Evolutionary conservation across 1,284 basidiomycete species (phyloP).

Genomic region (Inonotus hispidus): DNA sequence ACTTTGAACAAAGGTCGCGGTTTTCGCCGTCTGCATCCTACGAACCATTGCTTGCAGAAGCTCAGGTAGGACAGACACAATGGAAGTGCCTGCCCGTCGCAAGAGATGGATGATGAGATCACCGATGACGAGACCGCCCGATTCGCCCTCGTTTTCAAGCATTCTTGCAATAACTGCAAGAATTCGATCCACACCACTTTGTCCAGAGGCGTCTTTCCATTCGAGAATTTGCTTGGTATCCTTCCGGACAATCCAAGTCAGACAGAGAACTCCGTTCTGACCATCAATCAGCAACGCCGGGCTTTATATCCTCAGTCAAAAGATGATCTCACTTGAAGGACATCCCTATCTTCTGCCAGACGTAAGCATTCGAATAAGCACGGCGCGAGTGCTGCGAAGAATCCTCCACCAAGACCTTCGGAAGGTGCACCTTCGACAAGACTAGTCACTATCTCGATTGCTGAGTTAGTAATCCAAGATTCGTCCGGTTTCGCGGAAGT

Average conservation of each 20-base stretch:
- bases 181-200: conserved; percentile 70
- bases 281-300: neutral
- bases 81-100: conserved; percentile 69
- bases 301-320: neutral
- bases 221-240: conserved; percentile 74
- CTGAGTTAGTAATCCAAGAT: conserved; percentile 68
- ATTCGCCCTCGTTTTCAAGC: conserved; percentile 74
- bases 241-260: conserved; percentile 85
- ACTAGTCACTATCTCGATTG: conserved; percentile 75
- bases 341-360: conserved; percentile 74
- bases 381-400: conserved; percentile 70
- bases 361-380: conserved; percentile 66
- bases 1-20: conserved; percentile 86
- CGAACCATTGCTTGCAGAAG: conserved; percentile 79
- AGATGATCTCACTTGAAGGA: conserved; percentile 60
- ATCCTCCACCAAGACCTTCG: conserved; percentile 67
- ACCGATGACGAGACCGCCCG: conserved; percentile 88
- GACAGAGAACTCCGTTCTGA: conserved; percentile 76
- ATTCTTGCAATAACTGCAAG: conserved; percentile 72
- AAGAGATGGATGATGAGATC: conserved; percentile 93
- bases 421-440: conserved; percentile 63
- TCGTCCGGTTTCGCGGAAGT: conserved; percentile 52
- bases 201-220: conserved; percentile 65
- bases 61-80: conserved; percentile 80
- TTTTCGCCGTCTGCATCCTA: conserved; percentile 79